These are phyloP conservation scores for Paracoccidioides brasiliensis DNA, from an alignment of 2,329 filamentous ascomycete species.

Conservation along the genomic window DNA sequence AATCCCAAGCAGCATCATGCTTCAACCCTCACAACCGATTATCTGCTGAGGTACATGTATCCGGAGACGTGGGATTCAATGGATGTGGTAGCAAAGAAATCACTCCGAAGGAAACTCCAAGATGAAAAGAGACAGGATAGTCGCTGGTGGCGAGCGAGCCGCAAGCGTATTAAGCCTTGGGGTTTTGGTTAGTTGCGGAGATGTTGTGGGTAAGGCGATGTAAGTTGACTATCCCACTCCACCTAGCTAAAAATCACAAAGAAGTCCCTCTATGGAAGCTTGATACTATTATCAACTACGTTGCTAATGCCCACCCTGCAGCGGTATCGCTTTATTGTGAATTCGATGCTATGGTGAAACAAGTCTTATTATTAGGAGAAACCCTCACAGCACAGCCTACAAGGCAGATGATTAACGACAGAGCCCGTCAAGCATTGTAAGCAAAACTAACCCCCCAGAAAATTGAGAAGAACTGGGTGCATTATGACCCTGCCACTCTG, in stretches of 20 bases:
- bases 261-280: constrained; percentile 4
- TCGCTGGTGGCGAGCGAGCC: neutral
- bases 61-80: neutral
- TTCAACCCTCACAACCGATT: constrained; percentile 2
- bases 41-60: neutral
- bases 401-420: constrained; percentile 2
- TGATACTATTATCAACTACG: constrained; percentile 5
- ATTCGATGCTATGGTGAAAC: constrained; percentile 1
- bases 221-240: constrained; percentile 1
- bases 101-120: neutral
- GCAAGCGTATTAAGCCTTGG: neutral
- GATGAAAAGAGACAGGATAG: constrained; percentile 2
- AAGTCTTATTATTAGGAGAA: constrained; percentile 4
- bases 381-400: neutral
- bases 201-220: neutral
- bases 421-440: neutral
- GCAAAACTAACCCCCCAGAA: neutral
- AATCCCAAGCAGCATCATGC: constrained; percentile 1
- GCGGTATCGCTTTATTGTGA: constrained; percentile 4
- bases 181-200: neutral
- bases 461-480: too few species aligned
- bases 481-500: too few species aligned
- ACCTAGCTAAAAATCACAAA: constrained; percentile 3
- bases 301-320: constrained; percentile 4
- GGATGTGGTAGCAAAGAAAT: neutral